These are phyloP conservation scores for Ophiognomonia clavigignenti-juglandacearum DNA, from an alignment of 2,329 filamentous ascomycete species.

Conservation along the genomic window DNA sequence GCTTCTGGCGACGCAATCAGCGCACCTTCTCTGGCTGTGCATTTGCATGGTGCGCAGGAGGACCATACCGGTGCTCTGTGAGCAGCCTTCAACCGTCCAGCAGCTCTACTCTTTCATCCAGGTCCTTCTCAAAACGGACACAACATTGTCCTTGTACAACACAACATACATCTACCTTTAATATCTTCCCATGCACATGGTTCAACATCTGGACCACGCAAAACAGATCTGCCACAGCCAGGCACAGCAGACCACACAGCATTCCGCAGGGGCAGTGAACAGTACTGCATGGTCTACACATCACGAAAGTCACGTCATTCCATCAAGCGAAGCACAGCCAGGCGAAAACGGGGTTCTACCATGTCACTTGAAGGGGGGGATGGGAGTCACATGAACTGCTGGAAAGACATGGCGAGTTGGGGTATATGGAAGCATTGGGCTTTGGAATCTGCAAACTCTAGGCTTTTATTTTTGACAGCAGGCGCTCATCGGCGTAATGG, in stretches of 20 bases:
- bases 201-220: too few relatives aligned
- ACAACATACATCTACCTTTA: too few relatives aligned
- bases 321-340: background rate
- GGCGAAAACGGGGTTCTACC: too few relatives aligned
- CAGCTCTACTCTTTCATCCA: background rate
- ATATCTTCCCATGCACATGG: too few relatives aligned
- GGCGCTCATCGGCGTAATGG: too few relatives aligned
- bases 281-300: too few relatives aligned
- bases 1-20: background rate
- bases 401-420: background rate
- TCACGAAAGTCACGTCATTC: background rate
- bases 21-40: background rate
- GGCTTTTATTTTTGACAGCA: background rate
- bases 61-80: too few relatives aligned
- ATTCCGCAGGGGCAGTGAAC: background rate
- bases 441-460: background rate
- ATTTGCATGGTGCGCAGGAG: background rate
- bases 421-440: background rate
- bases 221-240: background rate
- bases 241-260: constrained; percentile 1
- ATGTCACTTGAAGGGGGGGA: too few relatives aligned
- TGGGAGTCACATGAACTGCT: too few relatives aligned
- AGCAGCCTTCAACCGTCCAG: background rate
- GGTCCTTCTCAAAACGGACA: too few relatives aligned
- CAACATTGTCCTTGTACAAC: background rate